Percentiles rank a stretch among this genome's conserved stretches.
phyloP scores from a whole-genome alignment of 192 early-diverging fungal species.

The Funneliformis mosseae region DNA sequence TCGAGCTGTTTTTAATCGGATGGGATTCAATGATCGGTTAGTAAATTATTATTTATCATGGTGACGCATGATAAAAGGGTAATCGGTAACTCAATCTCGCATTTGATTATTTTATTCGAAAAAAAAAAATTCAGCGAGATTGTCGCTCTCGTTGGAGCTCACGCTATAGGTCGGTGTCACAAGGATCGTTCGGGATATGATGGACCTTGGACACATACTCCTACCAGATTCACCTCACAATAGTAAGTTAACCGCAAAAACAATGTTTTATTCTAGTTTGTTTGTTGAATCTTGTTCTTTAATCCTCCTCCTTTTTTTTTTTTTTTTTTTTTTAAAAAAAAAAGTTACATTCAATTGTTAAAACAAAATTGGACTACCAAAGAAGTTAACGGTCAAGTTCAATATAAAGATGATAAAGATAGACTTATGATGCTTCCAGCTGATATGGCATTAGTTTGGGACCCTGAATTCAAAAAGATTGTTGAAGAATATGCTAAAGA shows the following conservation, averaged over 20 bases:
- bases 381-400: not conserved
- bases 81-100: too few species aligned
- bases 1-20: slow-evolving; percentile 63
- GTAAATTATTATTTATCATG: not conserved
- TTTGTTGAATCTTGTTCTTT: slow-evolving; percentile 36
- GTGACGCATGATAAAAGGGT: not conserved
- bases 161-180: slow-evolving; percentile 67
- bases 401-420: slow-evolving; percentile 33
- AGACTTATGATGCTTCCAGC: slow-evolving; percentile 71
- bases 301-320: slow-evolving; percentile 30
- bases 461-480: slow-evolving; percentile 57
- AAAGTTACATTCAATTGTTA: slow-evolving; percentile 41
- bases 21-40: slow-evolving; percentile 63
- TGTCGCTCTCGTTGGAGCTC: slow-evolving; percentile 70
- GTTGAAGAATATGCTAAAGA: slow-evolving; percentile 67
- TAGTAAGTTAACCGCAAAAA: slow-evolving; percentile 42
- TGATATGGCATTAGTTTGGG: slow-evolving; percentile 63
- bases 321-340: too few species aligned
- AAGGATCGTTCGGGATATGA: slow-evolving; percentile 62
- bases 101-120: not conserved
- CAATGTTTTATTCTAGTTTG: too few species aligned
- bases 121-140: slow-evolving; percentile 53
- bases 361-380: slow-evolving; percentile 31
- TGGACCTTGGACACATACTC: slow-evolving; percentile 54
- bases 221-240: slow-evolving; percentile 49